Evolutionary conservation across 768 basidiomycete species (phyloP).

Genomic region (Kwoniella dendrophila): DNA sequence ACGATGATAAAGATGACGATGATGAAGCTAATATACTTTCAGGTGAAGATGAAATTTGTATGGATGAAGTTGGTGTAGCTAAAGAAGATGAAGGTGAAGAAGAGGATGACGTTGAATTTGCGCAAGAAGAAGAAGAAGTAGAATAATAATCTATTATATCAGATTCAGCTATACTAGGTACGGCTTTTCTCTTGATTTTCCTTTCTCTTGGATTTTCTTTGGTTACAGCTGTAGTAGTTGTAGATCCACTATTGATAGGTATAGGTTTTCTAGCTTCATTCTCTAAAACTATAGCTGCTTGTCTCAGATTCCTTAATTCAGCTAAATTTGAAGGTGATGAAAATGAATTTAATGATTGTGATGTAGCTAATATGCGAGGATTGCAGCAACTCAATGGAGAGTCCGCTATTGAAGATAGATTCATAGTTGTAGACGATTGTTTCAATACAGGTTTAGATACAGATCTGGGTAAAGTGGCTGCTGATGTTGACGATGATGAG

Average conservation of each 20-base stretch:
- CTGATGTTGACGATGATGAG: neutral
- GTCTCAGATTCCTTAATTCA: slow-evolving; percentile 25
- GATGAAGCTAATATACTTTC: neutral
- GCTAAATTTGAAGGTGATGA: slow-evolving; percentile 27
- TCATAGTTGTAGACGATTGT: neutral
- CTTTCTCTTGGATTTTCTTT: slow-evolving; percentile 17
- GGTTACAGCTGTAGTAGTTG: neutral
- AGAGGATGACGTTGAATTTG: neutral
- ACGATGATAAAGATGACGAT: neutral
- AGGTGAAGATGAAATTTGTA: neutral
- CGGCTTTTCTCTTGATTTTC: slow-evolving; percentile 39
- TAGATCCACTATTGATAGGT: neutral
- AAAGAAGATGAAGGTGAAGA: neutral
- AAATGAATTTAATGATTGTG: slow-evolving; percentile 33
- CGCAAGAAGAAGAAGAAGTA: slow-evolving; percentile 3
- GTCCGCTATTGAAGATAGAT: neutral
- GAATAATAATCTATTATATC: slow-evolving; percentile 8
- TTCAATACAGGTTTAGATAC: slow-evolving; percentile 4
- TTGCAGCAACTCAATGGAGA: too few relatives aligned
- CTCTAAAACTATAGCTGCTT: slow-evolving; percentile 24
- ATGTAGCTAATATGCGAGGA: slow-evolving; percentile 16
- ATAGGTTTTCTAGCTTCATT: slow-evolving; percentile 21
- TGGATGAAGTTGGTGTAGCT: neutral
- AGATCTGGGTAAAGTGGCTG: neutral
- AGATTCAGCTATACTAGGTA: slow-evolving; percentile 27